Evolutionary conservation across 2,329 filamentous ascomycete genomes (phyloP), one percentile per base, ranked within the genome.

Genomic region (Apiospora kogelbergensis): DNA sequence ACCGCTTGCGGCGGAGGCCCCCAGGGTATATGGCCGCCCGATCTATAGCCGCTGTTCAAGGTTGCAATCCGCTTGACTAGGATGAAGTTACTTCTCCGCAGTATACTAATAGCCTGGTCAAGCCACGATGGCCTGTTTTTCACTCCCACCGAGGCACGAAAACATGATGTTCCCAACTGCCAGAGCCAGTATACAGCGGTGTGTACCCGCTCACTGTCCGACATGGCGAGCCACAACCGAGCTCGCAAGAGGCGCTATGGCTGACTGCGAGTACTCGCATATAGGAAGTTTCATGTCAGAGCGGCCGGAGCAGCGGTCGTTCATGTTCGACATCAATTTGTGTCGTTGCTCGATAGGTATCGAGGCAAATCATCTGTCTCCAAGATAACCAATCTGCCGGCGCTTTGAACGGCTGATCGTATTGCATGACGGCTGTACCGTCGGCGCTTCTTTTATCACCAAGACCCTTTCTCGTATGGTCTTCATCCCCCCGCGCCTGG

Each of bases 401-500:
- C 53, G n/a, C 10, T 60, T n/a, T 5, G 53, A 22, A 33, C 26
- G 30, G 30, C 53, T 20, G 53, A 37, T n/a, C 20, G 30, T 60
- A 37, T 17, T 11, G 9, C 20, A 20, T 60, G 26, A 15, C 30
- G 26, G 41, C n/a, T 66, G 24, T 33, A 24, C 63, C 46, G 37
- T 4, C 9, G 24, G 30, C 33, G 37, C 41, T 33, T 63, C 10
- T 45, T 60, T 57, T 30, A 37, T 60, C 20, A 33, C 53, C 45
- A 40, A 60, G 22, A 57, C n/a, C 53, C 24, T 69, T 33, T 30
- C 15, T 2, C 44, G 10, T 42, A 33, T 40, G 41, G 6, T 26
- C 22, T 40, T 30, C 53, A 65, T 53, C 69, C 69, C n/a, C 65
- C 53, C 13, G 17, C 69, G 17, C 53, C 65, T 17, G 60, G 37